These are phyloP conservation scores for Leptographium galeiforme DNA, from an alignment of 2,329 filamentous ascomycete species.

Conservation along the genomic window DNA sequence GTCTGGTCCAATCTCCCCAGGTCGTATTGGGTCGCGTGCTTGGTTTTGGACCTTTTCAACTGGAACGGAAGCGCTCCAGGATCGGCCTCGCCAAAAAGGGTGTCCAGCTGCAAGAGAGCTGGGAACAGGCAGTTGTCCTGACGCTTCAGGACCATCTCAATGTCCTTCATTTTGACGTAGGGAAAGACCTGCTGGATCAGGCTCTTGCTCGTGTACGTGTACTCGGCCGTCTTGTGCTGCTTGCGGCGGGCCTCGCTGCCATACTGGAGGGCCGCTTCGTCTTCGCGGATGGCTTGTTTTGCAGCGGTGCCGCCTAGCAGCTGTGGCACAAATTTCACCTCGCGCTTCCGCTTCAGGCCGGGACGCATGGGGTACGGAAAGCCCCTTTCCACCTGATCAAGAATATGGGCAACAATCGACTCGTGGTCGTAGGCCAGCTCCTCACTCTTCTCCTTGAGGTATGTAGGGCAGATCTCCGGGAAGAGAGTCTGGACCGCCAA, in stretches of 20 bases:
- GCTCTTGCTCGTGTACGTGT: slow-evolving; percentile 9
- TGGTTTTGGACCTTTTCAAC: slow-evolving; percentile 18
- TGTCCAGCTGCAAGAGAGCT: slow-evolving; percentile 21
- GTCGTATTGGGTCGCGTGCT: slow-evolving; percentile 9
- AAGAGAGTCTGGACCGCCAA: slow-evolving; percentile 23
- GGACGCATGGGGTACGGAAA: slow-evolving; percentile 21
- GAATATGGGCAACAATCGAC: slow-evolving; percentile 22
- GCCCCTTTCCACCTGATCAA: slow-evolving; percentile 26
- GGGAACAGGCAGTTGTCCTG: slow-evolving; percentile 19
- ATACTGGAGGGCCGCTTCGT: slow-evolving; percentile 11
- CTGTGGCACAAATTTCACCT: background rate
- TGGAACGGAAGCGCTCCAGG: slow-evolving; percentile 11
- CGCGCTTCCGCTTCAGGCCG: slow-evolving; percentile 28
- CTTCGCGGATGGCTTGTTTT: slow-evolving; percentile 2
- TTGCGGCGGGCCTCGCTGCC: slow-evolving; percentile 12
- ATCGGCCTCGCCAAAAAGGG: slow-evolving; percentile 12
- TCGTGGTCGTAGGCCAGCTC: slow-evolving; percentile 17
- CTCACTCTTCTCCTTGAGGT: slow-evolving; percentile 18
- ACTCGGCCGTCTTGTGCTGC: slow-evolving; percentile 6
- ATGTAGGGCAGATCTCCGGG: slow-evolving; percentile 30
- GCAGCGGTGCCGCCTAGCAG: background rate
- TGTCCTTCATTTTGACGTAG: slow-evolving; percentile 15
- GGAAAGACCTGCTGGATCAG: slow-evolving; percentile 24
- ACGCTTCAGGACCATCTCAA: slow-evolving; percentile 12
- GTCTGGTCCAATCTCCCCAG: slow-evolving; percentile 10